Percentiles rank a stretch among this genome's conserved stretches.
Conservation (phyloP, 257 asterid genomes). For the Capsicum rhomboideum region DNA sequence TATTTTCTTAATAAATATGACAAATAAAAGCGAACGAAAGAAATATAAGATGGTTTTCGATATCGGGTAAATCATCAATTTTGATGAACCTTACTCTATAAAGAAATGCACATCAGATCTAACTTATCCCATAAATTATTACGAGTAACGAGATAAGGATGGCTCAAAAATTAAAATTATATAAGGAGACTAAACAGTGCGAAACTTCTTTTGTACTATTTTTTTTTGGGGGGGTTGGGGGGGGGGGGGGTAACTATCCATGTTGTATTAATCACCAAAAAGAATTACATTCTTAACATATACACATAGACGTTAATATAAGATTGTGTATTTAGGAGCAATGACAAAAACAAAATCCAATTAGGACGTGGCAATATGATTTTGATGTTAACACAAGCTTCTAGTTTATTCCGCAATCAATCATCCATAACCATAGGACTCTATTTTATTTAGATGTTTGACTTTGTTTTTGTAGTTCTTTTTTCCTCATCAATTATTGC, state of each 20-base stretch:
- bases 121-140: background rate
- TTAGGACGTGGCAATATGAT: background rate
- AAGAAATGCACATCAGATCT: no score
- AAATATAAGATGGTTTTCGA: background rate
- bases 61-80: background rate
- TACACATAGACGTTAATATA: background rate
- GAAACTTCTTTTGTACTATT: background rate
- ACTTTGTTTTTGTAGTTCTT: background rate
- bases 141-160: no score
- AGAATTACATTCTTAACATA: no score
- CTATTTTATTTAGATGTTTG: background rate
- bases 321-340: background rate
- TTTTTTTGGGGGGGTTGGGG: no score
- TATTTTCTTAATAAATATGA: no score
- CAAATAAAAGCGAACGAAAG: no score
- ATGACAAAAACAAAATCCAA: background rate
- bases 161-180: background rate
- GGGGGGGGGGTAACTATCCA: no score
- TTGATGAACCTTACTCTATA: background rate
- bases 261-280: no score
- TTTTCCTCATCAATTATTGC: background rate
- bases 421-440: background rate
- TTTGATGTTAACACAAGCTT: background rate
- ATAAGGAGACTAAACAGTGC: background rate
- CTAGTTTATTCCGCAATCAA: background rate